A percentile compares a stretch with the other conserved stretches of the same genome.
phyloP scores from a whole-genome alignment of 441 rosid species.

The Dalechampia spathulata region DNA sequence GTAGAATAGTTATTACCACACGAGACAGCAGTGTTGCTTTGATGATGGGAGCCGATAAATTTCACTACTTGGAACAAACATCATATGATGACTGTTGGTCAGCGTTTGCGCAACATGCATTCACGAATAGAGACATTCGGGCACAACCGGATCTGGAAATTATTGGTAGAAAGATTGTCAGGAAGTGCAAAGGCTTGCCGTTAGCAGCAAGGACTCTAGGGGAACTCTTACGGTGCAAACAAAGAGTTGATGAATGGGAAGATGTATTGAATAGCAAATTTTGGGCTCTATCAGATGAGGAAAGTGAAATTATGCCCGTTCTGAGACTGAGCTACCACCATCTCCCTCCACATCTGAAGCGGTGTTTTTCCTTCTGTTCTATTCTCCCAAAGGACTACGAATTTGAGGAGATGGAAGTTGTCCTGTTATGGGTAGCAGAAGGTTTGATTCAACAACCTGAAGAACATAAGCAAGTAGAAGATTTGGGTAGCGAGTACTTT shows the following conservation, averaged over 20 bases:
- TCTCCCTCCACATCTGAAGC: constrained; percentile 7
- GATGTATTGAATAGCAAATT: not conserved
- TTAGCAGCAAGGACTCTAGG: constrained; percentile 3
- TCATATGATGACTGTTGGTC: constrained; percentile 9
- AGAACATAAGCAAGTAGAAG: constrained; percentile 6
- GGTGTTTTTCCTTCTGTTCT: constrained; percentile 9
- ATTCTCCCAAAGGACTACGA: constrained; percentile 1
- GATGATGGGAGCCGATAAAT: not conserved
- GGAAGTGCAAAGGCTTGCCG: constrained; percentile 2
- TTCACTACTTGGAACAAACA: not conserved
- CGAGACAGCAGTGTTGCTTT: not conserved
- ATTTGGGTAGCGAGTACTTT: constrained; percentile 21
- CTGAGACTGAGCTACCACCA: constrained; percentile 6
- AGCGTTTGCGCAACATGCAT: constrained; percentile 3
- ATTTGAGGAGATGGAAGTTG: constrained; percentile 4
- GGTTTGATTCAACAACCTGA: constrained; percentile 14
- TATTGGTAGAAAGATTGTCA: not conserved
- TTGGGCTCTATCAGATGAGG: not conserved
- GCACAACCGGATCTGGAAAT: too few species aligned
- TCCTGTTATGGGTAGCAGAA: constrained; percentile 8
- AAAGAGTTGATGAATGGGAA: constrained; percentile 2
- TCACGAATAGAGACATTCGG: not conserved
- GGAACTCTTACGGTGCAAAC: not conserved
- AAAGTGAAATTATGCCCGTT: not conserved
- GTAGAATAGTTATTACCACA: constrained; percentile 15